Base-by-base conservation (phyloP, 148 eudicot genomes). In the Chenopodium suecicum region DNA sequence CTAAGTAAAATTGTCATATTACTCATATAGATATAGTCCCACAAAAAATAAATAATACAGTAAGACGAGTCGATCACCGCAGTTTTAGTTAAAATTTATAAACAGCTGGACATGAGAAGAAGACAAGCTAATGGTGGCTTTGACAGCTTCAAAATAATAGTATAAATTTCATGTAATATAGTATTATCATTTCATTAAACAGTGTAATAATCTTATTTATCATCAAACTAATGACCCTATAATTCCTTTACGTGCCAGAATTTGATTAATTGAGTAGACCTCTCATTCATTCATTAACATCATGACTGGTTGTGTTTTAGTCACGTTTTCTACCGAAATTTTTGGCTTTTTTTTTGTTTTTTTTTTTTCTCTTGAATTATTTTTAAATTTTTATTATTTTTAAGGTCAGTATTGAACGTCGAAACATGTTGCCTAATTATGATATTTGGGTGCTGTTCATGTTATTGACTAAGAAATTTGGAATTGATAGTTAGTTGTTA, bases 71-170 rank as follows among this genome's bases (percentile, higher is more conserved):
- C 44, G 8, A 41, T 41, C 44, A 41, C 44, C 44, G 44, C 44
- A 5, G 44, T 41, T 41, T 41, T 6, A 41, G 44, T 41, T 41
- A 41, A 41, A 41, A 41, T 41, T 66, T 16, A 46, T 70, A n/a
- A 70, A 17, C 73, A 70, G 73, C 73, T 70, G 72, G 41, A 5
- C 22, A 68, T 68, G 1, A 29, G 2, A 68, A 14, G 44, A 68
- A 14, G 41, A 29, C 72, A 68, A 20, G 44, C 72, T 70, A 22
- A 47, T 31, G 73, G 47, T 22, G 73, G 73, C 46, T 27, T 37
- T 77, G 79, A 62, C 70, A 77, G 78, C 79, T 22, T 62, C 50
- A 41, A 41, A 41, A 41, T 41, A 41, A 41, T 41, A 32, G 34
- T 32, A 41, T 41, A 41, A 41, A 5, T 41, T 41, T 41, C 44